Evolutionary conservation across 441 rosid species (phyloP).

Genomic region (Syzygium syzygioides): DNA sequence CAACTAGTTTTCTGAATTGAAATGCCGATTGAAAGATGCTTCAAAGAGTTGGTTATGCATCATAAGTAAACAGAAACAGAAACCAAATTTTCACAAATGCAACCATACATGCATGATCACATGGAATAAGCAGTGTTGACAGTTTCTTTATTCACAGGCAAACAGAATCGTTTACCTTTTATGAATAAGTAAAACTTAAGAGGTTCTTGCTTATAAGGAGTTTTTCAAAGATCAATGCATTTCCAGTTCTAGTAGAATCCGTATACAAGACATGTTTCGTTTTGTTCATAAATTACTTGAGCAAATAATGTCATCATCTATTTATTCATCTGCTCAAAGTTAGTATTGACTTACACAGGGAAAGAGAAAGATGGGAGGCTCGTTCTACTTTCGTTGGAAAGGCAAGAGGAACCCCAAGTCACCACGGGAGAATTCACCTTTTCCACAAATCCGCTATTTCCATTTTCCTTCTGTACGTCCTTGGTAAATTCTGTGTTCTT

Average conservation of each 20-base stretch:
- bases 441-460: constrained; percentile 3
- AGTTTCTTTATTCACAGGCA: not conserved
- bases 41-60: not conserved
- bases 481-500: not conserved
- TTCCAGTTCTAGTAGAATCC: not conserved
- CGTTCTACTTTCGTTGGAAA: constrained; percentile 28
- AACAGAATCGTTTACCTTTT: not conserved
- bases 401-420: constrained; percentile 24
- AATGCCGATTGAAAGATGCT: not conserved
- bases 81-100: not conserved
- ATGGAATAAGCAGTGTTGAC: not conserved
- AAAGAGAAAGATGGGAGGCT: constrained; percentile 41
- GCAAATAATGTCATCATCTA: not conserved
- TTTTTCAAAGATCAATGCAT: not conserved
- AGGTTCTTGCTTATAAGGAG: not conserved
- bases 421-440: constrained; percentile 2
- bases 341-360: constrained; percentile 41
- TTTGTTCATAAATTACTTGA: not conserved
- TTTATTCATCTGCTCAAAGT: not conserved
- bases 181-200: not conserved
- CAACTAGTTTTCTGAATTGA: not conserved
- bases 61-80: not conserved
- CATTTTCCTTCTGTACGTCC: not conserved
- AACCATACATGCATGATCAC: not conserved
- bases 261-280: not conserved